phyloP scores from a whole-genome alignment of 2,329 filamentous ascomycete genomes.

The Colletotrichum sp. region DNA sequence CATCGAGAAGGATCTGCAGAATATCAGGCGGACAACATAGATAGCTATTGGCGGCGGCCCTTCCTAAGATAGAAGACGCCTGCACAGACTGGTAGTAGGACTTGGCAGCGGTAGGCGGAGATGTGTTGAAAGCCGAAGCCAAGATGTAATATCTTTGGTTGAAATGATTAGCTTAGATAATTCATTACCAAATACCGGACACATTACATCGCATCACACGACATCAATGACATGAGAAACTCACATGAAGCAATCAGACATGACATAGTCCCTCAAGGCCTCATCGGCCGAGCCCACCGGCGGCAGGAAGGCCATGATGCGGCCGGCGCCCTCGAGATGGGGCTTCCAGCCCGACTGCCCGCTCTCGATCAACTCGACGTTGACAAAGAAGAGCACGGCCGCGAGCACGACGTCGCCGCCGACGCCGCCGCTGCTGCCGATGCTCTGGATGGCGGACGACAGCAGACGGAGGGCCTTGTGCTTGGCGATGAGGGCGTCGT shows the following conservation, averaged over 20 bases:
- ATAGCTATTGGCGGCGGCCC: constrained; percentile 49
- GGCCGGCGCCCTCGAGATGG: constrained; percentile 50
- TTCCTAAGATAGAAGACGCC: constrained; percentile 40
- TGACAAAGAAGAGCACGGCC: constrained; percentile 54
- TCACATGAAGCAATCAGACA: constrained; percentile 53
- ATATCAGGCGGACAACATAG: constrained; percentile 51
- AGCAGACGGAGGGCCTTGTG: constrained; percentile 48
- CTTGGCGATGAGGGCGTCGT: constrained; percentile 51
- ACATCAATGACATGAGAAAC: constrained; percentile 12
- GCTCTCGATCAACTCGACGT: constrained; percentile 55
- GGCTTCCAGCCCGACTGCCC: constrained; percentile 52
- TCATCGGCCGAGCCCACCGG: constrained; percentile 36
- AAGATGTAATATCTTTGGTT: constrained; percentile 47
- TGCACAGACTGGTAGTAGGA: constrained; percentile 41
- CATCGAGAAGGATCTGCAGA: constrained; percentile 47
- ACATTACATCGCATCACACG: background rate
- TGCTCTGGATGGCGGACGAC: constrained; percentile 40
- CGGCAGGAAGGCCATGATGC: constrained; percentile 46
- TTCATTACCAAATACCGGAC: background rate
- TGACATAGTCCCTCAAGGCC: constrained; percentile 46
- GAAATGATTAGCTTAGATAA: background rate
- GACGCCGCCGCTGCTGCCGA: constrained; percentile 31
- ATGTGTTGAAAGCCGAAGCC: constrained; percentile 46
- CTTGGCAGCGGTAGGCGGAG: constrained; percentile 30
- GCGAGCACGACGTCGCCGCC: constrained; percentile 48